A percentile compares a stretch with the other conserved stretches of the same genome.
Evolutionary conservation across 192 early-diverging fungal species (phyloP).

Genomic region (Rhizophlyctis rosea): DNA sequence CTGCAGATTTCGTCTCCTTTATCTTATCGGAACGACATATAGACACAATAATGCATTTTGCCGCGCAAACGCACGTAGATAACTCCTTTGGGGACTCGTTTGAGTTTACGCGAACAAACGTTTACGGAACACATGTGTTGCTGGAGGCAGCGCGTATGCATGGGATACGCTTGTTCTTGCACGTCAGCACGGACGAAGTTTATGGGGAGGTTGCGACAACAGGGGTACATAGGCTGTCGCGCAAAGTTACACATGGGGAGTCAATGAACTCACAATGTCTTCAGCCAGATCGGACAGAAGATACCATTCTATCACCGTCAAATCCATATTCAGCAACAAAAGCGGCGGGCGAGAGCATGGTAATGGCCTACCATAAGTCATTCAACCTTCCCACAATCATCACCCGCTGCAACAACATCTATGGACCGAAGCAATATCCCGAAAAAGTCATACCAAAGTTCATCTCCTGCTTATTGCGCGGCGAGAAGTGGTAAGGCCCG

Average conservation of each 20-base stretch:
- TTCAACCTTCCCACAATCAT: conserved; percentile 72
- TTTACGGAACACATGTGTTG: conserved; percentile 73
- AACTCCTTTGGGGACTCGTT: conserved; percentile 79
- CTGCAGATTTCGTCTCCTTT: conserved; percentile 54
- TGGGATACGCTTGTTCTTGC: conserved; percentile 57
- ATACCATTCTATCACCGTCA: conserved; percentile 58
- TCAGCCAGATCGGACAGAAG: conserved; percentile 62
- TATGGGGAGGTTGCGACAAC: conserved; percentile 64
- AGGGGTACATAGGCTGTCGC: too few relatives aligned
- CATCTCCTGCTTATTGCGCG: conserved; percentile 56
- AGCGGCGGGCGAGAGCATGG: conserved; percentile 73
- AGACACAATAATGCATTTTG: conserved; percentile 69
- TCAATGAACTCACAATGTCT: too few relatives aligned
- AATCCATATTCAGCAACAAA: conserved; percentile 80
- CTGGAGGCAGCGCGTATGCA: conserved; percentile 61
- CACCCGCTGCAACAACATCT: conserved; percentile 74
- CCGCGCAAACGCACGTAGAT: conserved; percentile 76
- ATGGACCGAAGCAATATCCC: conserved; percentile 73
- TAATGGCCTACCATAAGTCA: conserved; percentile 68
- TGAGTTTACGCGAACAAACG: conserved; percentile 71
- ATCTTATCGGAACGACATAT: conserved; percentile 61
- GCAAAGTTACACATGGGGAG: too few relatives aligned
- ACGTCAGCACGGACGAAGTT: conserved; percentile 77
- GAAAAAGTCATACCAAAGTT: conserved; percentile 83
- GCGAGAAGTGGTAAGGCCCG: conserved; percentile 44